Conservation (phyloP, 2,329 filamentous ascomycete genomes). For the Penicillium sp. region DNA sequence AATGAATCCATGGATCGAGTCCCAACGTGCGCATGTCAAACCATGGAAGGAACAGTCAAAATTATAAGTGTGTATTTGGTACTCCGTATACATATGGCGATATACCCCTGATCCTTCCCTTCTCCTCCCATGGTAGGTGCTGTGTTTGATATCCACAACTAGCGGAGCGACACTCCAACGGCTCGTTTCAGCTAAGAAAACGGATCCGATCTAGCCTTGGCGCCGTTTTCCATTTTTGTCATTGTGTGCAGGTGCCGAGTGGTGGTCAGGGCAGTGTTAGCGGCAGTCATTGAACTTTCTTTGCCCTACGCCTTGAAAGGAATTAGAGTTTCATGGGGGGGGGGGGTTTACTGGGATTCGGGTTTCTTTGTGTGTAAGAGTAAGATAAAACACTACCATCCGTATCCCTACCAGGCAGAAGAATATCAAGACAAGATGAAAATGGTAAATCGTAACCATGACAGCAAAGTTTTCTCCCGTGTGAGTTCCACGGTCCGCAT, state of each 20-base stretch:
- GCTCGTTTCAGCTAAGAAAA: conserved; percentile 5
- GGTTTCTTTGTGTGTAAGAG: background rate
- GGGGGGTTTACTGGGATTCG: background rate
- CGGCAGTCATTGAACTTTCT: conserved; percentile 15
- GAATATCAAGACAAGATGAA: background rate
- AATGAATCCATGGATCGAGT: conserved; percentile 6
- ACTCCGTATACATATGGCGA: too few relatives aligned
- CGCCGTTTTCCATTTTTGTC: conserved; percentile 6
- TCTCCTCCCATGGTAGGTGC: background rate
- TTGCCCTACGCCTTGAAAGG: conserved; percentile 1
- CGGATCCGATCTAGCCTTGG: conserved; percentile 9
- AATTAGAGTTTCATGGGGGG: background rate
- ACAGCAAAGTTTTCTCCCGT: background rate
- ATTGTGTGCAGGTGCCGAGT: conserved; percentile 11
- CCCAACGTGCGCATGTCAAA: background rate
- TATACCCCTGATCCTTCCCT: conserved; percentile 9
- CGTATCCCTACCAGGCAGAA: background rate
- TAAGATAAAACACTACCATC: background rate
- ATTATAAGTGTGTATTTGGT: background rate
- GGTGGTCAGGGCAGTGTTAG: conserved; percentile 19
- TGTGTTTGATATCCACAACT: background rate
- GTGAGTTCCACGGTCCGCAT: conserved; percentile 5
- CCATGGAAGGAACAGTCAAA: background rate
- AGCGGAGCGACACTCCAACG: conserved; percentile 3
- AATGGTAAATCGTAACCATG: background rate